Evolutionary conservation across 192 early-diverging fungal species (phyloP).

Genomic region (Lunasporangiospora selenospora): DNA sequence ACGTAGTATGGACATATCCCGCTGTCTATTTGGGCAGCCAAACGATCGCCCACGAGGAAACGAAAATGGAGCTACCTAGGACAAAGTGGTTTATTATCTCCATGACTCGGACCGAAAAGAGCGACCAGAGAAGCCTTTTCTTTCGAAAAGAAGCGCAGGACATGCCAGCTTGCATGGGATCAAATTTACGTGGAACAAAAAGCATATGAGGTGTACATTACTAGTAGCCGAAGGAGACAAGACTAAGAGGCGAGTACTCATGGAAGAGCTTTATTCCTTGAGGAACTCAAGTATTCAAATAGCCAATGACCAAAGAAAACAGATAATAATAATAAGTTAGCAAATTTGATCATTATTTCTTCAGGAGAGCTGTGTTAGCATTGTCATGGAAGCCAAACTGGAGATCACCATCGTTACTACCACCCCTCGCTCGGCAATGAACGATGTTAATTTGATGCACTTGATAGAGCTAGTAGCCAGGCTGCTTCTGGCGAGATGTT

Average conservation of each 20-base stretch:
- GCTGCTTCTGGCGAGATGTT: too few relatives aligned
- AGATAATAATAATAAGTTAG: too few relatives aligned
- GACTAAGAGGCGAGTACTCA: neutral
- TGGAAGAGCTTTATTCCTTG: neutral
- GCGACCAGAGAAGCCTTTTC: neutral
- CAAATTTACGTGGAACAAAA: neutral
- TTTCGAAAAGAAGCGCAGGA: neutral
- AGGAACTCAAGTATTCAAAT: neutral
- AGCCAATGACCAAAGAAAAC: neutral
- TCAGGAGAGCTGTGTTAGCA: too few relatives aligned
- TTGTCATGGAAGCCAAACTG: too few relatives aligned
- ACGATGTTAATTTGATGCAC: too few relatives aligned
- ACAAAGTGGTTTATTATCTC: neutral
- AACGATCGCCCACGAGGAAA: too few relatives aligned
- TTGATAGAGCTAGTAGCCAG: too few relatives aligned
- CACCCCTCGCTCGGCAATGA: too few relatives aligned
- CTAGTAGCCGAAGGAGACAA: neutral
- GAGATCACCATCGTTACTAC: too few relatives aligned
- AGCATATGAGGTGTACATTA: neutral
- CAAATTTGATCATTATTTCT: too few relatives aligned
- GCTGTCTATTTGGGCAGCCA: too few relatives aligned
- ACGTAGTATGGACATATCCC: too few relatives aligned
- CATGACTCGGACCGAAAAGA: constrained; percentile 1
- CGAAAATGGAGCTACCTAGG: neutral
- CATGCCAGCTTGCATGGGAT: constrained; percentile 6